Conservation (phyloP, 2,329 filamentous ascomycete genomes). For the Talaromyces rugulosus region DNA sequence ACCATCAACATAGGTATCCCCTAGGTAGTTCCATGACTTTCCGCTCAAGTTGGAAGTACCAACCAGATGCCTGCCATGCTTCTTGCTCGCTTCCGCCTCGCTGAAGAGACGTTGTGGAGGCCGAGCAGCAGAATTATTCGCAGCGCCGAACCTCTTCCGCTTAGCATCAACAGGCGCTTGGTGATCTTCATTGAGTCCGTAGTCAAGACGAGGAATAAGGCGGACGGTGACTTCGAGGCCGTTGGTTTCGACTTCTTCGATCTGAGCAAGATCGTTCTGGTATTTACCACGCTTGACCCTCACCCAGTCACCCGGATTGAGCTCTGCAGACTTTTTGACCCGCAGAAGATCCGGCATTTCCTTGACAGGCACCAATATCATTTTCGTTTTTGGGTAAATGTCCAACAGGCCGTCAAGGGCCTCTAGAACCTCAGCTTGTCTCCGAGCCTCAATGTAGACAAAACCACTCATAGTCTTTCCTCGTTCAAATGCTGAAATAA, state of each 20-base stretch:
- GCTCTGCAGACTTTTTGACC: conserved; percentile 76
- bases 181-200: conserved; percentile 79
- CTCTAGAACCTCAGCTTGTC: conserved; percentile 78
- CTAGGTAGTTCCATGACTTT: conserved; percentile 79
- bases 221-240: conserved; percentile 82
- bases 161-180: conserved; percentile 60
- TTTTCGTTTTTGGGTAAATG: conserved; percentile 82
- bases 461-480: conserved; percentile 87
- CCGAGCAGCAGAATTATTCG: conserved; percentile 55
- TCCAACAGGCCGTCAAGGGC: conserved; percentile 82
- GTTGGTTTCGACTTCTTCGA: conserved; percentile 88
- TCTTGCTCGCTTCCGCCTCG: conserved; percentile 86
- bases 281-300: conserved; percentile 81
- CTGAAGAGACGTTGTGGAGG: conserved; percentile 90
- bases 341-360: conserved; percentile 97
- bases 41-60: conserved; percentile 50
- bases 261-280: conserved; percentile 82
- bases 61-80: conserved; percentile 62
- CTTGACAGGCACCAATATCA: conserved; percentile 87
- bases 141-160: conserved; percentile 64
- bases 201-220: conserved; percentile 87
- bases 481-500: conserved; percentile 89
- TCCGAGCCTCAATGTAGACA: conserved; percentile 88
- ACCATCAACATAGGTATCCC: conserved; percentile 86
- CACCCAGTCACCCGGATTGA: conserved; percentile 88